Conservation (phyloP, 2,329 filamentous ascomycete genomes). For the Cytospora mali region DNA sequence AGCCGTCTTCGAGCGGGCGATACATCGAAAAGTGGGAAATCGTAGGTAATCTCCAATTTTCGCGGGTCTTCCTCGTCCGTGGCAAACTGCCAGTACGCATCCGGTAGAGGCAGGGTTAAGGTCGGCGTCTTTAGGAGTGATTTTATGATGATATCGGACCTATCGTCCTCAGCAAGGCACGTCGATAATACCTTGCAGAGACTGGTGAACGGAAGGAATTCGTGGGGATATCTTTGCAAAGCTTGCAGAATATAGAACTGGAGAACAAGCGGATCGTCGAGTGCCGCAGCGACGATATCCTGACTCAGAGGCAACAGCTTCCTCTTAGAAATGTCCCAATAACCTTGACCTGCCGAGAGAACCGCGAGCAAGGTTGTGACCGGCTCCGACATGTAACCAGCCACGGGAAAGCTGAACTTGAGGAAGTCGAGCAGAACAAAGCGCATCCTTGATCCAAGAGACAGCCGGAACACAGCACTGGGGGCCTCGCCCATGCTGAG, state of each 20-base stretch:
- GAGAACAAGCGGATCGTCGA: constrained; percentile 60
- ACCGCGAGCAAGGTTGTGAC: constrained; percentile 67
- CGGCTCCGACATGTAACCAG: constrained; percentile 74
- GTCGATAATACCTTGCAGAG: constrained; percentile 68
- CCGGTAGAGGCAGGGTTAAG: constrained; percentile 77
- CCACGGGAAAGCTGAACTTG: constrained; percentile 64
- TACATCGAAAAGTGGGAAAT: constrained; percentile 64
- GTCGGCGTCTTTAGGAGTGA: constrained; percentile 70
- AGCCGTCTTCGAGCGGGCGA: constrained; percentile 48
- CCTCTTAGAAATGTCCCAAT: constrained; percentile 54
- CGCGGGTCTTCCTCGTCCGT: constrained; percentile 87
- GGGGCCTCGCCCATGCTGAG: constrained; percentile 48
- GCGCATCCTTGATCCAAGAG: constrained; percentile 66
- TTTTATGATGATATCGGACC: constrained; percentile 48
- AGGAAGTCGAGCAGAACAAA: constrained; percentile 70
- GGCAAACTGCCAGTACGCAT: constrained; percentile 71
- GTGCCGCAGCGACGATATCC: constrained; percentile 45
- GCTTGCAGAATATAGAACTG: constrained; percentile 67
- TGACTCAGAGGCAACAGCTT: constrained; percentile 42
- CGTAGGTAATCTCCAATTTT: constrained; percentile 67
- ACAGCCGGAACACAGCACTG: constrained; percentile 51
- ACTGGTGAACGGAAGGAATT: constrained; percentile 76
- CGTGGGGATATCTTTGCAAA: constrained; percentile 80
- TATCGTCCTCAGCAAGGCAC: constrained; percentile 43
- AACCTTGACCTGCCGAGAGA: constrained; percentile 56